Evolutionary conservation across 164 flowering plant genomes (phyloP).

Genomic region (Magnolia officinalis): DNA sequence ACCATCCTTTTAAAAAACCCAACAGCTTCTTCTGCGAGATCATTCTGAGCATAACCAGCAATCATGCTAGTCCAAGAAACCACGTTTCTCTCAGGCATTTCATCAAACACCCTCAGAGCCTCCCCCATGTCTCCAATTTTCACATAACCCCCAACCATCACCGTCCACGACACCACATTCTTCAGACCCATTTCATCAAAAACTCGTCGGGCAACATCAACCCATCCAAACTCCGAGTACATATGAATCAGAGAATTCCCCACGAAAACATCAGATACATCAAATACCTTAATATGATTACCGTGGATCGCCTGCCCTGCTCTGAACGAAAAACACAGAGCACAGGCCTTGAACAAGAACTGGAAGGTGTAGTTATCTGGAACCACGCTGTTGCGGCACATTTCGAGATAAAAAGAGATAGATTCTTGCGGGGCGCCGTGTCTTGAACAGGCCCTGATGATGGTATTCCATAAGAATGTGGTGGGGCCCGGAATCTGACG

Average conservation of each 20-base stretch:
- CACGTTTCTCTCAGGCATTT: constrained; percentile 25
- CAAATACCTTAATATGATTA: not conserved
- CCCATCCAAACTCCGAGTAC: constrained; percentile 14
- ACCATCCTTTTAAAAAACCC: constrained; percentile 20
- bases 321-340: not conserved
- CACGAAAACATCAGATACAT: constrained; percentile 2
- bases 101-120: constrained; percentile 16
- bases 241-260: constrained; percentile 18
- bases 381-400: constrained; percentile 1
- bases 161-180: constrained; percentile 21
- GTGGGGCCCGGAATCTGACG: constrained; percentile 10
- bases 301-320: constrained; percentile 15
- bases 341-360: constrained; percentile 23
- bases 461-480: constrained; percentile 17
- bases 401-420: constrained; percentile 11
- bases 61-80: constrained; percentile 32
- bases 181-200: constrained; percentile 17
- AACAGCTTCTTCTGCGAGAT: constrained; percentile 17
- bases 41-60: constrained; percentile 14
- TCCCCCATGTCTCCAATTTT: constrained; percentile 15
- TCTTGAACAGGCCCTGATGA: constrained; percentile 15
- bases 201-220: constrained; percentile 11
- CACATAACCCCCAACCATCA: constrained; percentile 10
- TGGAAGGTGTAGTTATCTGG: constrained; percentile 15
- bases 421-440: constrained; percentile 8